These are phyloP conservation scores for Metschnikowia corniflorae DNA, from an alignment of 805 yeast genomes.

Conservation along the genomic window DNA sequence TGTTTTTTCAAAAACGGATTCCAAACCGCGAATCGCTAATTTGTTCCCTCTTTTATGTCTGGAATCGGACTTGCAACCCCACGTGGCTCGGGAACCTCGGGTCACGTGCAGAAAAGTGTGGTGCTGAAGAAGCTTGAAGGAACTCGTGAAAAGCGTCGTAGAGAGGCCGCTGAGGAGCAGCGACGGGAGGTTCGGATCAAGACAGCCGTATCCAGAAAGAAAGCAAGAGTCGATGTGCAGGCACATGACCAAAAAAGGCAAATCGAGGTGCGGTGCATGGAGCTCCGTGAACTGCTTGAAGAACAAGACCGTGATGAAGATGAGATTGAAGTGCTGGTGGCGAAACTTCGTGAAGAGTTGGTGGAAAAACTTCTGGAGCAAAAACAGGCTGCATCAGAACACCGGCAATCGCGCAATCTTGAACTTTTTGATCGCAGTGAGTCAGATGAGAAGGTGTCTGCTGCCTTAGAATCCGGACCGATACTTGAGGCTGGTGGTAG, in stretches of 20 bases:
- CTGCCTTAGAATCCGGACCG: no score
- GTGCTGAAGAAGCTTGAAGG: constrained; percentile 23
- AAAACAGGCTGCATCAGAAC: no score
- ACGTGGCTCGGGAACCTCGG: constrained; percentile 63
- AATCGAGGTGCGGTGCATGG: constrained; percentile 47
- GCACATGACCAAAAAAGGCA: constrained; percentile 35
- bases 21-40: neutral
- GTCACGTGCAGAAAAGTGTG: constrained; percentile 49
- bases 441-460: no score
- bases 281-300: constrained; percentile 49
- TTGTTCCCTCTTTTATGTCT: neutral
- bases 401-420: no score
- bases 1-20: no score
- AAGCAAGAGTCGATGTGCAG: constrained; percentile 23
- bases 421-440: no score
- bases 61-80: constrained; percentile 56
- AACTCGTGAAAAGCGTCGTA: constrained; percentile 28
- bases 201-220: constrained; percentile 9
- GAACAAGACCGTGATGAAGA: constrained; percentile 41
- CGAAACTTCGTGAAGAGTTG: constrained; percentile 22
- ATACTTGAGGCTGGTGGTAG: no score
- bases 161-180: constrained; percentile 15
- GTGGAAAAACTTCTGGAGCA: no score
- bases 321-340: constrained; percentile 23
- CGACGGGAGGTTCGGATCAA: constrained; percentile 15